These are phyloP conservation scores for Pythium rhizo-oryzae DNA, from an alignment of 352 stramenopile genomes.

Conservation along the genomic window DNA sequence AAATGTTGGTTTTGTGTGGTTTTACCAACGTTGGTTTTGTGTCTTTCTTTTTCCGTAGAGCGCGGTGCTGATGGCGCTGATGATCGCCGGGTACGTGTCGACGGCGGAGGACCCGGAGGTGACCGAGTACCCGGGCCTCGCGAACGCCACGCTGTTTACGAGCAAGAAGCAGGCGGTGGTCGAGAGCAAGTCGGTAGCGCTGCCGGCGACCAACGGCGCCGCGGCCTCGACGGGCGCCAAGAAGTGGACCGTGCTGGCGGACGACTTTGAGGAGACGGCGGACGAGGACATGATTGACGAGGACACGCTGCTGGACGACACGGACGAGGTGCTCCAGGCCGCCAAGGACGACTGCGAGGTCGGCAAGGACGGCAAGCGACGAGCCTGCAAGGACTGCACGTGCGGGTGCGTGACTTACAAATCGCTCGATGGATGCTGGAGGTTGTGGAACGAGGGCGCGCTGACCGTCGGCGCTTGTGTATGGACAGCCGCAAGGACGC, in stretches of 20 bases:
- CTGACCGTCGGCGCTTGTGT: background rate
- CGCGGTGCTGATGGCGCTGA: slow-evolving; percentile 72
- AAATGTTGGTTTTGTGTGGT: background rate
- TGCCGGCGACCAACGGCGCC: slow-evolving; percentile 49
- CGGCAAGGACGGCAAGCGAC: slow-evolving; percentile 88
- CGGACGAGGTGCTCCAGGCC: slow-evolving; percentile 76
- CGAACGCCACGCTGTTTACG: slow-evolving; percentile 45
- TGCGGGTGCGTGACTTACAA: slow-evolving; percentile 78
- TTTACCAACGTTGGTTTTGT: slow-evolving; percentile 8
- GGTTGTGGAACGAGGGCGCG: background rate
- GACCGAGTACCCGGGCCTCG: slow-evolving; percentile 46
- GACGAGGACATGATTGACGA: slow-evolving; percentile 82
- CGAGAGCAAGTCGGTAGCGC: slow-evolving; percentile 43
- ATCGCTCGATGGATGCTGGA: background rate
- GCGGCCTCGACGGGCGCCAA: slow-evolving; percentile 44
- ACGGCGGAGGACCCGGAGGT: slow-evolving; percentile 36
- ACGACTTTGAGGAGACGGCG: slow-evolving; percentile 52
- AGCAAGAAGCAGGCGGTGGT: slow-evolving; percentile 69
- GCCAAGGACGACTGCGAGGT: slow-evolving; percentile 74
- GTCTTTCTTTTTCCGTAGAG: slow-evolving; percentile 32
- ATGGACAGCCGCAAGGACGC: slow-evolving; percentile 62
- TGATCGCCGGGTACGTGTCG: slow-evolving; percentile 81
- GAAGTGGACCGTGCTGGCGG: slow-evolving; percentile 75
- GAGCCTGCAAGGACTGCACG: slow-evolving; percentile 97
- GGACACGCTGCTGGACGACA: slow-evolving; percentile 82